Evolutionary conservation across 73 alveolate genomes (phyloP).

Genomic region (Breviolum minutum): DNA sequence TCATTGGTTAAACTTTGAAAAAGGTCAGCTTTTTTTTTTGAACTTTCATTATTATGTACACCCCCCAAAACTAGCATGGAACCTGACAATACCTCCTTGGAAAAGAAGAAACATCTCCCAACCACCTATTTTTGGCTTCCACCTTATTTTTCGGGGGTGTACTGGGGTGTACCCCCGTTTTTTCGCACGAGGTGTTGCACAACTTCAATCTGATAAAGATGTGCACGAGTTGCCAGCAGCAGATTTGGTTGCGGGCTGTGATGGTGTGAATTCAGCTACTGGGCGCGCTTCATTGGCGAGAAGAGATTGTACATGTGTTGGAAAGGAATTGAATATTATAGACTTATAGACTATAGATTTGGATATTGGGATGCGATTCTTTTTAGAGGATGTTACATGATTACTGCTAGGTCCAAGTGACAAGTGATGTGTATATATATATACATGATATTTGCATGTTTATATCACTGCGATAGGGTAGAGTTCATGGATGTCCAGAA

Average conservation of each 20-base stretch:
- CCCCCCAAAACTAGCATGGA: no score
- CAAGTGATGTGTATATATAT: not conserved
- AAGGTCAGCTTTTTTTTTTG: no score
- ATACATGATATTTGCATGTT: no score
- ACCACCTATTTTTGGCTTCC: no score
- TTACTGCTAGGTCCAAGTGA: no score
- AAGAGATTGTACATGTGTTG: not conserved
- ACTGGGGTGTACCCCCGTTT: not conserved
- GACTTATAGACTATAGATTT: not conserved
- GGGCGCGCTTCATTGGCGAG: not conserved
- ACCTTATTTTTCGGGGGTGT: not conserved
- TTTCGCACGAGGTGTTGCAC: constrained; percentile 24
- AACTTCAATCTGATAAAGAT: not conserved
- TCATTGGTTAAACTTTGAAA: no score
- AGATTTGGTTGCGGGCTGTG: constrained; percentile 88
- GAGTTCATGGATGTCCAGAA: no score
- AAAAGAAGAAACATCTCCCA: no score
- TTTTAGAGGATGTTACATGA: no score
- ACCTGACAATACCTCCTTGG: no score
- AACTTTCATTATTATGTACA: not conserved
- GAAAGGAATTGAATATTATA: not conserved
- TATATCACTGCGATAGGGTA: no score
- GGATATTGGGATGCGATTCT: not conserved
- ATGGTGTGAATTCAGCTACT: constrained; percentile 50
- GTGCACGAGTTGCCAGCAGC: constrained; percentile 12